Evolutionary conservation across 768 basidiomycete species (phyloP).

Genomic region (Pholiota conissans): DNA sequence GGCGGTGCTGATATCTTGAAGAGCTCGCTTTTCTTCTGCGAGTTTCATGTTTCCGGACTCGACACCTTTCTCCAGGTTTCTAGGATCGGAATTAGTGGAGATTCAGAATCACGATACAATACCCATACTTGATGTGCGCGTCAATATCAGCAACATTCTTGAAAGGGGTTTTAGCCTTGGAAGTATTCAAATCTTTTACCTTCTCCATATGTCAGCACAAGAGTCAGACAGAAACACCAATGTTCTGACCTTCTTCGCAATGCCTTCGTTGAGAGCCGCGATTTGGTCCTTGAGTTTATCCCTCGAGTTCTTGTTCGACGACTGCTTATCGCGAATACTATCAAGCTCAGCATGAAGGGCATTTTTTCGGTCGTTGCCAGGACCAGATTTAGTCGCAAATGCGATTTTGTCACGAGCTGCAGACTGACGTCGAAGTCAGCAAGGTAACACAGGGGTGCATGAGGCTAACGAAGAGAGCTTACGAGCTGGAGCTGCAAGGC

Average conservation of each 20-base stretch:
- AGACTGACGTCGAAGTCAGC: constrained; percentile 41
- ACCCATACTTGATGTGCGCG: constrained; percentile 74
- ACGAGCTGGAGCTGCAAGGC: constrained; percentile 78
- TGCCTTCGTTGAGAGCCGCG: constrained; percentile 71
- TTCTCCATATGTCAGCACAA: constrained; percentile 28
- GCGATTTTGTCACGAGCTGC: constrained; percentile 77
- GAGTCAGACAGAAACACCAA: neutral
- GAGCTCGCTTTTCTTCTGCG: constrained; percentile 92
- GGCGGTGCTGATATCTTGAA: constrained; percentile 80
- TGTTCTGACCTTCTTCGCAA: constrained; percentile 73
- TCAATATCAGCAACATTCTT: constrained; percentile 88
- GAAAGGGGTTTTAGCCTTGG: constrained; percentile 75
- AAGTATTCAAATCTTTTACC: constrained; percentile 85
- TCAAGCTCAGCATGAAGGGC: constrained; percentile 82
- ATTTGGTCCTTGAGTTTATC: constrained; percentile 77
- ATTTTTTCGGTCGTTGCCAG: constrained; percentile 70
- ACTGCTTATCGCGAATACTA: constrained; percentile 74
- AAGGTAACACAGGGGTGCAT: constrained; percentile 5
- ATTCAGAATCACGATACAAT: neutral
- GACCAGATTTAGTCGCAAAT: constrained; percentile 55
- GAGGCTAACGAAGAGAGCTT: constrained; percentile 30
- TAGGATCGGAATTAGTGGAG: constrained; percentile 29
- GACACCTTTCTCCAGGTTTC: constrained; percentile 84
- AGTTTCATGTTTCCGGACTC: constrained; percentile 92
- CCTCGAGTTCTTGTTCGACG: constrained; percentile 68